Evolutionary conservation across 2,329 filamentous ascomycete genomes (phyloP).

Genomic region (Hypocrella siamensis): DNA sequence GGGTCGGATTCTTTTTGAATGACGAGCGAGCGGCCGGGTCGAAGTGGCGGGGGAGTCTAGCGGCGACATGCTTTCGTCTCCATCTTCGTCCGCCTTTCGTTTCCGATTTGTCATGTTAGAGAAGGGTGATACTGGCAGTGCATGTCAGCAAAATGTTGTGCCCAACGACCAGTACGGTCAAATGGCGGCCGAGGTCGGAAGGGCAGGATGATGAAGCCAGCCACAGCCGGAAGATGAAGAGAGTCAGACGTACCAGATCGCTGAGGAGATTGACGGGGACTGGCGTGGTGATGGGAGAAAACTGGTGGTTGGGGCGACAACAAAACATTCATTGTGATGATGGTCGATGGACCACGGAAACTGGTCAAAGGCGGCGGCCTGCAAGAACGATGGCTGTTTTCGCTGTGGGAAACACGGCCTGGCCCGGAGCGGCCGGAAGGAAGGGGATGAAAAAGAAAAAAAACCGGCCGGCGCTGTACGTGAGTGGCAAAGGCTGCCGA

Average conservation of each 20-base stretch:
- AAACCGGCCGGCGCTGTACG: too few species aligned
- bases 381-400: not conserved
- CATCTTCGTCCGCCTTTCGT: slow-evolving; percentile 72
- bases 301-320: slow-evolving; percentile 43
- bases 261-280: slow-evolving; percentile 35
- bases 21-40: slow-evolving; percentile 49
- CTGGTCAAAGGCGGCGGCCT: not conserved
- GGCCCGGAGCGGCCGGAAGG: too few species aligned
- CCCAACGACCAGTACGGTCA: not conserved
- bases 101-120: slow-evolving; percentile 47
- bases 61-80: slow-evolving; percentile 81
- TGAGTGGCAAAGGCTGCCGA: too few species aligned
- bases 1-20: slow-evolving; percentile 45
- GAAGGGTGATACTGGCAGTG: slow-evolving; percentile 24
- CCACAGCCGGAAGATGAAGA: not conserved
- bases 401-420: too few species aligned
- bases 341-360: slow-evolving; percentile 1
- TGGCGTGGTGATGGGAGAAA: slow-evolving; percentile 43
- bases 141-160: not conserved
- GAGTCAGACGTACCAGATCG: slow-evolving; percentile 31
- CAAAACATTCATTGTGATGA: slow-evolving; percentile 42
- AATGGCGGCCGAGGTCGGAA: too few species aligned
- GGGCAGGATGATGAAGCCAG: too few species aligned
- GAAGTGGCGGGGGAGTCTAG: slow-evolving; percentile 64
- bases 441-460: too few species aligned